Evolutionary conservation across 1,139 yeast species (phyloP), one percentile per base, ranked within the genome.

Genomic region (Spathaspora jeffriesii): DNA sequence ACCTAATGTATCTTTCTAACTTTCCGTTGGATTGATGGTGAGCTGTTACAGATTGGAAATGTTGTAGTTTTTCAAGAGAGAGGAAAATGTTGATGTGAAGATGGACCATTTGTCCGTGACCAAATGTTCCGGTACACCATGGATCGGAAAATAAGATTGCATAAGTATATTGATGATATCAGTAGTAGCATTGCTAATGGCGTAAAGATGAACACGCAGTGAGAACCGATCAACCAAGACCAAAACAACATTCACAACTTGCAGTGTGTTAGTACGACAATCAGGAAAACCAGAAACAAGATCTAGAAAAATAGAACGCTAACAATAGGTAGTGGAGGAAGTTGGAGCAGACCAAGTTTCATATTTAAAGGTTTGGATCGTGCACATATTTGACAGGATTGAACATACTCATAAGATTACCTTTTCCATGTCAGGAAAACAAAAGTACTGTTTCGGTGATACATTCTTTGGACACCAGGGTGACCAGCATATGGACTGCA

Each of bases 11-110:
- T 20, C 31, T 15, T 22, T 39, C 41, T 9, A n/a, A 31, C 31
- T 25, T 23, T 2, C 41, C 41, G 18, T 39, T 39, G 4, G 41
- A 39, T 23, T 39, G 31, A 13, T 39, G 41, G 15, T 21, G 40
- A 14, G 18, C 31, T 14, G 31, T 14, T 4, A 39, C 41, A 9
- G 31, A 5, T 7, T n/a, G 7, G 17, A 39, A 39, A 2, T 23
- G 13, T 25, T 25, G 10, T 10, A 25, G 9, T 25, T 25, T 8
- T 4, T 25, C 10, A 25, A 25, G 11, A 25, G 11, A 5, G 4
- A 10, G 5, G 28, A 5, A 8, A 25, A 25, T 25, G 28, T 5
- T 25, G 28, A 25, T 25, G 31, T 23, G 11, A 39, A 39, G 13
- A 20, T 8, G 2, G 30, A 18, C 15, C 21, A 31, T 25, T 14